Conservation (phyloP, 805 yeast species). For the Dipodascus albidus region DNA sequence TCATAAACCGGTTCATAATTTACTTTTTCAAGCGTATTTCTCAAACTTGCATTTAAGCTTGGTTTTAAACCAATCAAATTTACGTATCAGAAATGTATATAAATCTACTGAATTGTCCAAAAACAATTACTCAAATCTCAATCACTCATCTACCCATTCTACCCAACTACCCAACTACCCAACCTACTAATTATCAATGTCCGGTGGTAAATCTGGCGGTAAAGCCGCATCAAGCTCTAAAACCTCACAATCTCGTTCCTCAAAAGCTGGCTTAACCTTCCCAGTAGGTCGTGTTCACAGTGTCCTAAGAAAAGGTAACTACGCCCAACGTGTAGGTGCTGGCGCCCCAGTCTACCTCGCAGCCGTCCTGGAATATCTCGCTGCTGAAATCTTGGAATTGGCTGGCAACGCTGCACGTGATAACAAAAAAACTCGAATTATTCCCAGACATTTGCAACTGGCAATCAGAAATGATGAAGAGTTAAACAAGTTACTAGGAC, state of each 20-base stretch:
- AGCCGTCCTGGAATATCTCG: constrained; percentile 91
- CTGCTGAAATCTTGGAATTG: constrained; percentile 95
- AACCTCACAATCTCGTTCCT: constrained; percentile 95
- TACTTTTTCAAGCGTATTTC: background rate
- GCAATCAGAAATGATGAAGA: constrained; percentile 99
- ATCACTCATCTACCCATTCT: constrained; percentile 4
- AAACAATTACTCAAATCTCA: background rate
- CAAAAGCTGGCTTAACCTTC: constrained; percentile 97
- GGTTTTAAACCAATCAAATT: background rate
- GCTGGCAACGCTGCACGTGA: constrained; percentile 99
- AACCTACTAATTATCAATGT: constrained; percentile 36
- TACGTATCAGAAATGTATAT: background rate
- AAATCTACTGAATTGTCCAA: background rate
- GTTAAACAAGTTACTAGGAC: constrained; percentile 83
- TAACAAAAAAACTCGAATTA: constrained; percentile 97
- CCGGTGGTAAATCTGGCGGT: constrained; percentile 72
- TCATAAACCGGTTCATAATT: background rate
- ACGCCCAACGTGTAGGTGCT: constrained; percentile 97
- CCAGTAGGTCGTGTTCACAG: constrained; percentile 99
- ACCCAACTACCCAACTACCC: background rate
- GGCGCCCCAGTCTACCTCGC: constrained; percentile 97
- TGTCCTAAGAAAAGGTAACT: constrained; percentile 91
- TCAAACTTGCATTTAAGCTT: background rate
- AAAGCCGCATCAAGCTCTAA: constrained; percentile 92
- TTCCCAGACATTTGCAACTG: constrained; percentile 96